Conservation (phyloP, 805 yeast genomes). For the Trichomonascus vanleenenianus region DNA sequence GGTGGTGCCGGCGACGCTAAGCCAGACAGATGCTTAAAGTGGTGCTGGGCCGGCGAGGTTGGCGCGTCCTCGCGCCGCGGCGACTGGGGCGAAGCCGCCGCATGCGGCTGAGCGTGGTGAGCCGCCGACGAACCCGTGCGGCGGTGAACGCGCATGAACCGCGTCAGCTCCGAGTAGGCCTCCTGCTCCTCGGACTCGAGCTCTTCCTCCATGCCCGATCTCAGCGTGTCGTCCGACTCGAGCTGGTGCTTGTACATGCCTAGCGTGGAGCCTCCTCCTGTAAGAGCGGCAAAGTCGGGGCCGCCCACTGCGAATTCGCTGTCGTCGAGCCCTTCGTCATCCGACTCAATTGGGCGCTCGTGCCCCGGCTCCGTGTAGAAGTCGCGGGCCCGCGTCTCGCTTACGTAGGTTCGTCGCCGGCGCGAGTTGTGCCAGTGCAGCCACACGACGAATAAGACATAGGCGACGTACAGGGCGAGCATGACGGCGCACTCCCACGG, state of each 20-base stretch:
- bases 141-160: conserved; percentile 8
- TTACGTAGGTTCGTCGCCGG: conserved; percentile 8
- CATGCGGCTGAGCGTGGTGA: neutral
- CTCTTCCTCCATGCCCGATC: conserved; percentile 3
- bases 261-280: neutral
- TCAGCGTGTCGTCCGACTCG: too few species aligned
- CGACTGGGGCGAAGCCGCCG: neutral
- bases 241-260: neutral
- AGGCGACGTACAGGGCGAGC: conserved; percentile 47
- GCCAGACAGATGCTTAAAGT: neutral
- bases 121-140: neutral
- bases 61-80: neutral
- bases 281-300: conserved; percentile 1
- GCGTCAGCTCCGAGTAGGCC: conserved; percentile 17
- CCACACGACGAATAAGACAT: conserved; percentile 43
- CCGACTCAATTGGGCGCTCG: conserved; percentile 12
- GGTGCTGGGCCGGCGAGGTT: neutral
- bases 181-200: conserved; percentile 17
- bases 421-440: conserved; percentile 33
- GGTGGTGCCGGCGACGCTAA: conserved; percentile 7
- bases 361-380: conserved; percentile 16
- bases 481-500: conserved; percentile 50
- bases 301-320: neutral
- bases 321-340: conserved; percentile 14
- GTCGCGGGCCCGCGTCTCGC: conserved; percentile 20